Conservation (phyloP, 768 basidiomycete genomes). For the Dentipellis sp. region DNA sequence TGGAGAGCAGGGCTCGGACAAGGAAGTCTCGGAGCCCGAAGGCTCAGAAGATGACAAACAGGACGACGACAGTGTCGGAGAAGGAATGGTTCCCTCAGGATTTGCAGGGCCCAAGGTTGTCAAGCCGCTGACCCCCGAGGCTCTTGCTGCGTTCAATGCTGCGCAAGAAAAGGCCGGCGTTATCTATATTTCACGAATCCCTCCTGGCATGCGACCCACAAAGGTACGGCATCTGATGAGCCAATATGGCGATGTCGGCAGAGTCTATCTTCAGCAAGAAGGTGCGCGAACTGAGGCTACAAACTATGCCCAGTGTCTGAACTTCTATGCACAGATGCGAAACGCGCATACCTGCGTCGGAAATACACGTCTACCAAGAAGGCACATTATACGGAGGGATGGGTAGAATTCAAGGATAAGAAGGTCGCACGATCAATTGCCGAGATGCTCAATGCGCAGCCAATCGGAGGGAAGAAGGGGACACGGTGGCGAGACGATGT, state of each 20-base stretch:
- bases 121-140: conserved; percentile 68
- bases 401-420: conserved; percentile 98
- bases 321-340: conserved; percentile 47
- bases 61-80: neutral
- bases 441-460: conserved; percentile 91
- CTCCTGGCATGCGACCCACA: conserved; percentile 94
- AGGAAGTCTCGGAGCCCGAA: no score
- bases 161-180: conserved; percentile 75
- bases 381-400: conserved; percentile 88
- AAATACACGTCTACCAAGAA: conserved; percentile 82
- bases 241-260: conserved; percentile 80
- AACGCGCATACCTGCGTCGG: conserved; percentile 74
- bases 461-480: conserved; percentile 91
- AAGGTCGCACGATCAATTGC: conserved; percentile 83
- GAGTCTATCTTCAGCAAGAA: conserved; percentile 91
- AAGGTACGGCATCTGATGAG: conserved; percentile 94
- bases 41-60: no score
- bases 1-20: no score
- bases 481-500: conserved; percentile 92
- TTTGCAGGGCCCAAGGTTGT: conserved; percentile 49
- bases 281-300: conserved; percentile 34
- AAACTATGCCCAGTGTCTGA: neutral
- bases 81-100: neutral
- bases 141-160: conserved; percentile 63
- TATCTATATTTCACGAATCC: conserved; percentile 91